Evolutionary conservation across 164 flowering plant species (phyloP).

Genomic region (Litsea cubeba): DNA sequence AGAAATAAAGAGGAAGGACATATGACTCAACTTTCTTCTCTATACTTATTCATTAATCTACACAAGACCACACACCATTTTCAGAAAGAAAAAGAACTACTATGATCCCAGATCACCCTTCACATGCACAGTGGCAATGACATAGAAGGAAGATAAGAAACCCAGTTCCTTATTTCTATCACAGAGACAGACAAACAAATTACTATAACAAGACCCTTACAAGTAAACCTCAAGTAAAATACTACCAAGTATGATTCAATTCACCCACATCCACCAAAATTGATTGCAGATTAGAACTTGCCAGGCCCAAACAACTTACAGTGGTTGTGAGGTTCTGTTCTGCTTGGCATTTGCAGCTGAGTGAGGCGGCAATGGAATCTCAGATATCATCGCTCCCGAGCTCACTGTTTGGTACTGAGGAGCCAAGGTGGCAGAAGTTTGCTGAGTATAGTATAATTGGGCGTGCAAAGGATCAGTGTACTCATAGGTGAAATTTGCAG

Average conservation of each 20-base stretch:
- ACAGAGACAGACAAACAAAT: constrained; percentile 35
- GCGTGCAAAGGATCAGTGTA: constrained; percentile 54
- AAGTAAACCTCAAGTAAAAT: constrained; percentile 14
- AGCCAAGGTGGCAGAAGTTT: constrained; percentile 41
- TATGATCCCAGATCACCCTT: constrained; percentile 2
- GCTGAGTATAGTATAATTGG: constrained; percentile 66
- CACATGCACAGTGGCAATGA: constrained; percentile 15
- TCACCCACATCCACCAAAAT: constrained; percentile 41
- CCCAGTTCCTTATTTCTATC: constrained; percentile 49
- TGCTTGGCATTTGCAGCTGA: constrained; percentile 39
- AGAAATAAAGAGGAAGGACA: too few relatives aligned
- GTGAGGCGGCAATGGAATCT: constrained; percentile 38
- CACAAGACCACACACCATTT: constrained; percentile 5
- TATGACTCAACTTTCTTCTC: background rate
- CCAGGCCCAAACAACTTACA: constrained; percentile 22
- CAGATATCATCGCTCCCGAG: constrained; percentile 38
- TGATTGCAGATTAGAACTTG: constrained; percentile 16
- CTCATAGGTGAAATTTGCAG: constrained; percentile 52
- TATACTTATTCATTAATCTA: constrained; percentile 10
- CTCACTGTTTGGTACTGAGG: constrained; percentile 73
- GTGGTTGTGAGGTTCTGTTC: constrained; percentile 48
- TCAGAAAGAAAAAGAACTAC: constrained; percentile 2
- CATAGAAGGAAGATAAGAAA: constrained; percentile 16
- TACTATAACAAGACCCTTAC: constrained; percentile 25
- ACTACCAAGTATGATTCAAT: constrained; percentile 22